A percentile compares a stretch with the other conserved stretches of the same genome.
phyloP scores from a whole-genome alignment of 805 yeast species.

The Cyberlindnera xylosilytica region DNA sequence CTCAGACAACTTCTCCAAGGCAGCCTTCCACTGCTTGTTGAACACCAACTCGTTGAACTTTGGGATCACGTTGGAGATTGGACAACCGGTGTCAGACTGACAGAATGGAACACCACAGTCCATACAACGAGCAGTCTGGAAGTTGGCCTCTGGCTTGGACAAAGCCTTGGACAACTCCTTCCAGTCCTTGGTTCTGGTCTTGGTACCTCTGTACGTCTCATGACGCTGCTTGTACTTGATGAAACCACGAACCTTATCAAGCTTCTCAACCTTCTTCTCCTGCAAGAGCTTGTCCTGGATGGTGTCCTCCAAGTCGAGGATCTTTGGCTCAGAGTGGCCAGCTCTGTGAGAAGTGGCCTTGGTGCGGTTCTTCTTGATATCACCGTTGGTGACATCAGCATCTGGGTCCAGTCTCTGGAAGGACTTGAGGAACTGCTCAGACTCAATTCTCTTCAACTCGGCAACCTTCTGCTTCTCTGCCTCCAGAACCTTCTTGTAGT shows the following conservation, averaged over 20 bases:
- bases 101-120: conserved; percentile 99
- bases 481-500: conserved; percentile 86
- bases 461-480: conserved; percentile 67
- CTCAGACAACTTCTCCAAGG: conserved; percentile 86
- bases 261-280: conserved; percentile 56
- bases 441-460: conserved; percentile 53
- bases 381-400: conserved; percentile 87
- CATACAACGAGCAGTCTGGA: conserved; percentile 97
- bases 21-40: conserved; percentile 92
- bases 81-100: conserved; percentile 97
- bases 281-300: conserved; percentile 66
- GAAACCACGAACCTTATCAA: conserved; percentile 86
- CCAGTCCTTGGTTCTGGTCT: conserved; percentile 85
- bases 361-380: conserved; percentile 44
- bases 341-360: conserved; percentile 30
- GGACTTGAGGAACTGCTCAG: conserved; percentile 60
- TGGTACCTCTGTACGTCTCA: conserved; percentile 79
- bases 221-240: conserved; percentile 89
- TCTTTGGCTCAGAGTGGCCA: conserved; percentile 67
- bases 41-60: conserved; percentile 97
- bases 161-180: conserved; percentile 80
- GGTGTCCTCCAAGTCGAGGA: conserved; percentile 87
- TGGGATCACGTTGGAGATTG: conserved; percentile 94
- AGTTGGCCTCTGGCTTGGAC: conserved; percentile 79
- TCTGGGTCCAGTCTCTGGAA: conserved; percentile 75